Evolutionary conservation across 2,329 filamentous ascomycete genomes (phyloP).

Genomic region (Botryotinia narcissicola): DNA sequence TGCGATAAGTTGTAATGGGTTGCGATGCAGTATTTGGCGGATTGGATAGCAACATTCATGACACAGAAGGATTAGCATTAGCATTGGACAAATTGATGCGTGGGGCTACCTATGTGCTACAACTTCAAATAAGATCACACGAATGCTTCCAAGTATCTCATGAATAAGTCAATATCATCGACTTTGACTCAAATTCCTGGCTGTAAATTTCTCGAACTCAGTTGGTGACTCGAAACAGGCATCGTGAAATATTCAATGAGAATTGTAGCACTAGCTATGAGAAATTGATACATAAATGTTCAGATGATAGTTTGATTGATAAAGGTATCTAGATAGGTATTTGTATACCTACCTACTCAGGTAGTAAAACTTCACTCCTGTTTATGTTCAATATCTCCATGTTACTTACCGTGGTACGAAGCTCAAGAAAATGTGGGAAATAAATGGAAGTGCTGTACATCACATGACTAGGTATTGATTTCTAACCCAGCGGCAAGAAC

Average conservation of each 20-base stretch:
- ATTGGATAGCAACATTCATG: neutral
- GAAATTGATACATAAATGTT: neutral
- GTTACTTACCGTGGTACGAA: neutral
- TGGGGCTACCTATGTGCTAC: neutral
- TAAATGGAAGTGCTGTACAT: neutral
- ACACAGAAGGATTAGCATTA: neutral
- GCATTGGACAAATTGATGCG: neutral
- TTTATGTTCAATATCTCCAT: neutral
- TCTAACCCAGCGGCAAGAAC: slow-evolving; percentile 10
- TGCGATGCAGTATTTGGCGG: too few species aligned
- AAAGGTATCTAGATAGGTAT: neutral
- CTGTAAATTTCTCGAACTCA: neutral
- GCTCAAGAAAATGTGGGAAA: neutral
- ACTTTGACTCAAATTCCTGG: neutral
- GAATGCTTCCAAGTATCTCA: neutral
- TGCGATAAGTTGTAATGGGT: neutral
- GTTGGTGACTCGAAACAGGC: neutral
- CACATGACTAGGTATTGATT: slow-evolving; percentile 8
- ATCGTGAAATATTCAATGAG: neutral
- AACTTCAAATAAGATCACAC: neutral
- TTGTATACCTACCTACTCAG: neutral
- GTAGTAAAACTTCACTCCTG: neutral
- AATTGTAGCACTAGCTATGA: neutral
- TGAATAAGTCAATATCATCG: neutral
- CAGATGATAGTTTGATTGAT: neutral